Evolutionary conservation across 2,329 filamentous ascomycete genomes (phyloP).

Genomic region (Neonectria punicea): DNA sequence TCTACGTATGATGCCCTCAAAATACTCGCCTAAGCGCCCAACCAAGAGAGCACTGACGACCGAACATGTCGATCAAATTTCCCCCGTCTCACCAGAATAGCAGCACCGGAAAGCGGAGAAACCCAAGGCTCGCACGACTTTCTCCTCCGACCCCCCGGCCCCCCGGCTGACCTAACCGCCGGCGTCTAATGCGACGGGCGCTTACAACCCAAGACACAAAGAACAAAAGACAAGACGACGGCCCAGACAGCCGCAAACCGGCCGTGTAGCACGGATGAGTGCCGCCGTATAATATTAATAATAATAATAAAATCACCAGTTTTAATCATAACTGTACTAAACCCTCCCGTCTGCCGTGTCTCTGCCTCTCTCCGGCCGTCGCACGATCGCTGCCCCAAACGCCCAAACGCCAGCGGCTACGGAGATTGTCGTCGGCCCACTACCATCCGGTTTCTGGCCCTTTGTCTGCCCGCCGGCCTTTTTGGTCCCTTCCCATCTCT

Average conservation of each 20-base stretch:
- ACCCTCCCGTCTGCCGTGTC: background rate
- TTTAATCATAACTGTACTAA: slow-evolving; percentile 7
- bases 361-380: slow-evolving; percentile 17
- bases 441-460: slow-evolving; percentile 19
- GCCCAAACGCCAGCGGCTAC: slow-evolving; percentile 36
- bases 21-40: slow-evolving; percentile 1
- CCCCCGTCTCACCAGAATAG: slow-evolving; percentile 16
- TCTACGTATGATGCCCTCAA: slow-evolving; percentile 9
- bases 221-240: background rate
- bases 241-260: background rate
- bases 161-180: slow-evolving; percentile 17
- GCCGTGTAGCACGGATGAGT: background rate
- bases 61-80: background rate
- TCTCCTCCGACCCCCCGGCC: slow-evolving; percentile 13
- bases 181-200: slow-evolving; percentile 23
- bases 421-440: slow-evolving; percentile 40
- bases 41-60: background rate
- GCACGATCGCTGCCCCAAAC: slow-evolving; percentile 29
- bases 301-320: slow-evolving; percentile 14
- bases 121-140: background rate
- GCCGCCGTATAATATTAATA: slow-evolving; percentile 17
- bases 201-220: slow-evolving; percentile 8
- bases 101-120: slow-evolving; percentile 7
- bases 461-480: slow-evolving; percentile 4
- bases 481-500: slow-evolving; percentile 25